Percentiles rank a stretch among this genome's conserved stretches.
phyloP scores from a whole-genome alignment of 129 eudicot species.

The Lactuca saligna region DNA sequence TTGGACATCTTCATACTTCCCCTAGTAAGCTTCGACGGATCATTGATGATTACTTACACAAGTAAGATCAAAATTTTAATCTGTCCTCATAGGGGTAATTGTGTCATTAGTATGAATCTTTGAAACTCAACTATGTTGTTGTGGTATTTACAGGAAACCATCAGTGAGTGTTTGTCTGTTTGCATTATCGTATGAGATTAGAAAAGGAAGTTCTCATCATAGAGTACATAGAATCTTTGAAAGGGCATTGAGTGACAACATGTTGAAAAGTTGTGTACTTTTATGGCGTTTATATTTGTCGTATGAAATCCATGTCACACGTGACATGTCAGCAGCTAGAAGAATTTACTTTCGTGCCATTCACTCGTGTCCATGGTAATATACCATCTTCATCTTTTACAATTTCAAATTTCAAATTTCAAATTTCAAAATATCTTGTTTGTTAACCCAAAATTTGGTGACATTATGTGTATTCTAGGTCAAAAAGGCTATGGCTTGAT shows the following conservation, averaged over 20 bases:
- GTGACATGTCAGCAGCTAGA: conserved; percentile 64
- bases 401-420: background rate
- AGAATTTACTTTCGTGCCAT: conserved; percentile 86
- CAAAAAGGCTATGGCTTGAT: conserved; percentile 92
- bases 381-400: conserved; percentile 24
- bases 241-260: conserved; percentile 64
- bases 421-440: no score
- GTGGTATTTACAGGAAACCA: conserved; percentile 61
- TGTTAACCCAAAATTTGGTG: conserved; percentile 1
- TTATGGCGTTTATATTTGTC: conserved; percentile 85
- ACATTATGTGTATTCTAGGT: conserved; percentile 42
- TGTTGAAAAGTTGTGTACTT: conserved; percentile 50
- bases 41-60: conserved; percentile 64
- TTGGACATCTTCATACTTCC: conserved; percentile 58
- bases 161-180: conserved; percentile 62
- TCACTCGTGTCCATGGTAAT: conserved; percentile 96
- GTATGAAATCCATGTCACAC: conserved; percentile 56
- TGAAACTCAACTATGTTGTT: conserved; percentile 12
- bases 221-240: conserved; percentile 83
- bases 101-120: background rate
- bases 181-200: conserved; percentile 73
- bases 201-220: conserved; percentile 63
- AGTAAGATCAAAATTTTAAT: conserved; percentile 42
- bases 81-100: background rate
- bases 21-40: conserved; percentile 78